These are phyloP conservation scores for Aspergillus pseudoglaucus DNA, from an alignment of 2,329 filamentous ascomycete species.

Conservation along the genomic window DNA sequence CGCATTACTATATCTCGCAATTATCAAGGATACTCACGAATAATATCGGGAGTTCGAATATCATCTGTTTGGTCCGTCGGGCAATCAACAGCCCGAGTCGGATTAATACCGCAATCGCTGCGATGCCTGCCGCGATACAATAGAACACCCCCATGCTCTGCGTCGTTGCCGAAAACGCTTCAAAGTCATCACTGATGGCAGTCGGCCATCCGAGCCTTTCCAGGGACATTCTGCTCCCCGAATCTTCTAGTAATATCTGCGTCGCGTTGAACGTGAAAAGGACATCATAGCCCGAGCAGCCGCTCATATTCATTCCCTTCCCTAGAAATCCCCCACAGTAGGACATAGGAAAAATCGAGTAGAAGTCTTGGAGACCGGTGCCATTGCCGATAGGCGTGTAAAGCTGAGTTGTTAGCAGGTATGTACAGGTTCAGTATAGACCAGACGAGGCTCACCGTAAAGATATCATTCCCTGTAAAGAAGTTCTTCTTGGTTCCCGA, in stretches of 20 bases:
- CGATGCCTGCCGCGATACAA: conserved; percentile 49
- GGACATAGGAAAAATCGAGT: conserved; percentile 54
- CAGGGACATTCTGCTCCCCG: conserved; percentile 46
- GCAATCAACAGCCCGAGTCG: conserved; percentile 42
- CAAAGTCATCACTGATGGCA: conserved; percentile 49
- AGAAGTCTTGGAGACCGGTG: conserved; percentile 55
- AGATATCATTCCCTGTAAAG: conserved; percentile 51
- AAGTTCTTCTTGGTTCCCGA: conserved; percentile 52
- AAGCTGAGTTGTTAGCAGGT: conserved; percentile 30
- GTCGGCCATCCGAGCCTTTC: conserved; percentile 51
- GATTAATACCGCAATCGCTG: conserved; percentile 45
- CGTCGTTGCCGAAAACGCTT: conserved; percentile 44
- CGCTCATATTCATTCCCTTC: conserved; percentile 45
- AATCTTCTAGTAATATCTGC: conserved; percentile 42
- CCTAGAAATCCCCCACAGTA: conserved; percentile 48
- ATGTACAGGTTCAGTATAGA: neutral
- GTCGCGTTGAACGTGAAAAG: conserved; percentile 54
- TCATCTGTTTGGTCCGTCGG: conserved; percentile 40
- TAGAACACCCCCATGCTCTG: conserved; percentile 55
- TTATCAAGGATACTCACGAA: conserved; percentile 25
- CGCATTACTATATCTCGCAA: neutral
- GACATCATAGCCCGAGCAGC: conserved; percentile 48
- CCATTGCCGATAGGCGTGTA: conserved; percentile 36
- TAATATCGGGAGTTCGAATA: conserved; percentile 46
- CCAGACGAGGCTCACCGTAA: conserved; percentile 42